A percentile compares a stretch with the other conserved stretches of the same genome.
Conservation (phyloP, 1,284 basidiomycete species). For the Takashimella koratensis region DNA sequence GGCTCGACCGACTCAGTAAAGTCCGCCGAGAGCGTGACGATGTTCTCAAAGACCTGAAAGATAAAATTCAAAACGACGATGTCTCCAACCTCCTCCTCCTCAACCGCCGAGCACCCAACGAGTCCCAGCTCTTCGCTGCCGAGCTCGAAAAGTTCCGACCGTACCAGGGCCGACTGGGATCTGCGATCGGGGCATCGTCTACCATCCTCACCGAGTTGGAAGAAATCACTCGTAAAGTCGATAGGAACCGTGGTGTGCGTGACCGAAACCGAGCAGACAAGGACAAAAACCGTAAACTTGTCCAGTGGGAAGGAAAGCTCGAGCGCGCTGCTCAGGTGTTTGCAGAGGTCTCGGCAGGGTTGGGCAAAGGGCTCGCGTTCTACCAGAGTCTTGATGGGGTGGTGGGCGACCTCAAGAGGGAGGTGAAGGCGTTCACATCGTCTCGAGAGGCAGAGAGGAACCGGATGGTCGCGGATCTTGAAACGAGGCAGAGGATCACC, state of each 20-base stretch:
- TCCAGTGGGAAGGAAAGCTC: conserved; percentile 68
- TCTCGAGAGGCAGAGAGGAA: conserved; percentile 69
- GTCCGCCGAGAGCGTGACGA: conserved; percentile 79
- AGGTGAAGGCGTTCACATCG: conserved; percentile 62
- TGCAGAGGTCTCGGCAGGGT: conserved; percentile 78
- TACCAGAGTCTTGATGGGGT: conserved; percentile 77
- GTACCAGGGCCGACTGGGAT: conserved; percentile 74
- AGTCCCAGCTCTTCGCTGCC: conserved; percentile 81
- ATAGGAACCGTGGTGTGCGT: conserved; percentile 65
- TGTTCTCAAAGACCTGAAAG: conserved; percentile 88
- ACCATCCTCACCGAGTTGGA: conserved; percentile 66
- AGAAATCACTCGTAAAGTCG: conserved; percentile 66
- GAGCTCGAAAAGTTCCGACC: conserved; percentile 95
- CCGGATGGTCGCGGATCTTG: conserved; percentile 63
- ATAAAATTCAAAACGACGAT: conserved; percentile 89
- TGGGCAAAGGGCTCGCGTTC: conserved; percentile 83
- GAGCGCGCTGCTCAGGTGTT: conserved; percentile 73
- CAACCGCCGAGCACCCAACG: conserved; percentile 79
- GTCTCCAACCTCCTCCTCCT: conserved; percentile 91
- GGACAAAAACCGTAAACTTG: conserved; percentile 62
- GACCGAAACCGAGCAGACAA: conserved; percentile 75
- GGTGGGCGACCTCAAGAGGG: conserved; percentile 58
- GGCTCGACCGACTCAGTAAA: conserved; percentile 70
- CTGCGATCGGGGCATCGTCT: conserved; percentile 74
- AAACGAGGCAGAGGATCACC: conserved; percentile 53